Evolutionary conservation across 2,329 filamentous ascomycete species (phyloP), one percentile per base, ranked within the genome.

Genomic region (Penicillium sp.): DNA sequence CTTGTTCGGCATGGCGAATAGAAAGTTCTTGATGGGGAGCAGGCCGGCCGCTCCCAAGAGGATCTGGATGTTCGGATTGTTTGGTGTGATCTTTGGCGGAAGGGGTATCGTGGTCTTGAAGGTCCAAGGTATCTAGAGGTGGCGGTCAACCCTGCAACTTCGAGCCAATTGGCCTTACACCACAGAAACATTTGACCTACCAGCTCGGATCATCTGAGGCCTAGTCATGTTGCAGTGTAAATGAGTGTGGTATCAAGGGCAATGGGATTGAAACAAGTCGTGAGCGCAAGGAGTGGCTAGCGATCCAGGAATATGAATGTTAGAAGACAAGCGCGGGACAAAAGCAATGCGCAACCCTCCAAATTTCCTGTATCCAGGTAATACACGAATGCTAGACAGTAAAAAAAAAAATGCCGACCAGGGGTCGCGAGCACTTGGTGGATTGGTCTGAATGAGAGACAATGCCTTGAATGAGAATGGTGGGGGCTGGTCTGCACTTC

Each of bases 1-100:
- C 91, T 70, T 91, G 85, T 63, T 88, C 85, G 56, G 93, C 89
- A 72, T 91, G 89, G 68, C 90, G 88, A 63, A 97, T 81, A 19
- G 93, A 89, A 68, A 91, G 87, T 66, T 91, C 89, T 77, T 97
- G 93, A 73, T 97, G 93, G 44, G 91, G 87, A 64, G 88, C 89
- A 69, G 89, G 79, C 63, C 82, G 76, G 60, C 83, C 78, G 63
- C 77, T 75, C 61, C 77, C 84, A 67, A 81, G 77, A 58, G 79
- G 81, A 58, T 78, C 75, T 62, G 81, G 77, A 64, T 80, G 78
- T 57, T 76, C 73, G 55, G 79, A 79, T 70, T 85, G 83, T 65
- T 81, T 81, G 17, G 83, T 80, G 75, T 96, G 92, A 73, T 93
- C 89, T 79, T 96, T 84, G 39, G 93, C 91, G 45, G 93, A 94